Percentiles rank a stretch among this genome's conserved stretches.
phyloP scores from a whole-genome alignment of 2,329 filamentous ascomycete species.

The Aspergillus nomiae region DNA sequence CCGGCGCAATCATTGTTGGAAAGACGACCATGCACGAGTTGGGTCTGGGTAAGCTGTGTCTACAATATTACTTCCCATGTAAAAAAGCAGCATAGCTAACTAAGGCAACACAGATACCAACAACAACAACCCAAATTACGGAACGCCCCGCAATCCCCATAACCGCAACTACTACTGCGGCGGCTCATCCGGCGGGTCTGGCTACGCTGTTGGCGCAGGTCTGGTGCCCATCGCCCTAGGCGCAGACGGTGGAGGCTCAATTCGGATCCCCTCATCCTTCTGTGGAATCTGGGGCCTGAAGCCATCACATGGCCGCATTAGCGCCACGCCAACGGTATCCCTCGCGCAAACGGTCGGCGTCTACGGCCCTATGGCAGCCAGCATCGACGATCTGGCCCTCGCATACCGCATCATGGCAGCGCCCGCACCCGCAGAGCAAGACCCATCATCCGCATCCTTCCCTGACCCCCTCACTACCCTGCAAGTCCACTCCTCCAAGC shows the following conservation, averaged over 20 bases:
- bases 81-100: not conserved
- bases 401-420: slow-evolving; percentile 80
- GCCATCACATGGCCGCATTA: slow-evolving; percentile 71
- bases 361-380: slow-evolving; percentile 73
- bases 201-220: slow-evolving; percentile 69
- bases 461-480: slow-evolving; percentile 52
- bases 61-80: not conserved
- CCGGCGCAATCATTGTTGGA: slow-evolving; percentile 73
- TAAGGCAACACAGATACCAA: slow-evolving; percentile 60
- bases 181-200: slow-evolving; percentile 77
- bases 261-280: slow-evolving; percentile 72
- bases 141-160: slow-evolving; percentile 76
- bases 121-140: slow-evolving; percentile 77
- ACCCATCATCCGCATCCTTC: slow-evolving; percentile 65
- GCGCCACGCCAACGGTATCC: slow-evolving; percentile 59
- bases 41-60: slow-evolving; percentile 59
- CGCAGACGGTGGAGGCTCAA: slow-evolving; percentile 74
- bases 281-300: slow-evolving; percentile 84
- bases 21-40: slow-evolving; percentile 81
- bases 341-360: slow-evolving; percentile 66
- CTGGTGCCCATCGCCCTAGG: slow-evolving; percentile 73
- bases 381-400: slow-evolving; percentile 73
- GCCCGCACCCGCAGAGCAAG: slow-evolving; percentile 61
- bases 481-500: slow-evolving; percentile 37
- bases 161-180: slow-evolving; percentile 77